Conservation (phyloP, 139 green algal genomes). For the Bryopsis sp. region DNA sequence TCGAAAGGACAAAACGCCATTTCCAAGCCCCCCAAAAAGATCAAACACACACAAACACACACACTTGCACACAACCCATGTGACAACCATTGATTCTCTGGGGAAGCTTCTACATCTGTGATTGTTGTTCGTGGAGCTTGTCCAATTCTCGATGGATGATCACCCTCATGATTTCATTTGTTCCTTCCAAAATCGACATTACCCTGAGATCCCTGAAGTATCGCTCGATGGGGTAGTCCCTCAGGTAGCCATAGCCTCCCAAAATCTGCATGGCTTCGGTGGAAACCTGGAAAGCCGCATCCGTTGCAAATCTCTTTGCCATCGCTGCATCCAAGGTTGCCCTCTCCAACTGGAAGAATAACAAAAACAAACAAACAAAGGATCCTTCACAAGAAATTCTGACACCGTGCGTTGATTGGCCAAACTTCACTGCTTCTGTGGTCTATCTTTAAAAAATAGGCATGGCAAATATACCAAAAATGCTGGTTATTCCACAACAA, state of each 20-base stretch:
- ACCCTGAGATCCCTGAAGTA: constrained; percentile 66
- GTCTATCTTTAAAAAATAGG: too few species aligned
- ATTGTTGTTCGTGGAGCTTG: constrained; percentile 20
- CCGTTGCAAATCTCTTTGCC: constrained; percentile 76
- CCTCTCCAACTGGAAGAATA: constrained; percentile 9
- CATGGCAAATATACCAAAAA: too few species aligned
- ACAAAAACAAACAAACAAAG: neutral
- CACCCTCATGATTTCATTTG: constrained; percentile 70
- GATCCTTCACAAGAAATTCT: too few species aligned
- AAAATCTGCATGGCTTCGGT: constrained; percentile 65
- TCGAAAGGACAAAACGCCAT: too few species aligned
- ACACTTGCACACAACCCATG: too few species aligned
- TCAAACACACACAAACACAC: too few species aligned
- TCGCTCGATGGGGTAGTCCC: constrained; percentile 65
- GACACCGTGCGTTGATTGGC: too few species aligned
- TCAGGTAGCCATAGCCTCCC: constrained; percentile 71
- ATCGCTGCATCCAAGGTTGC: constrained; percentile 62
- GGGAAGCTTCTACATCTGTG: too few species aligned
- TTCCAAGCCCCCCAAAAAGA: too few species aligned
- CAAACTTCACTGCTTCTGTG: too few species aligned
- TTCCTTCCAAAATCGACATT: constrained; percentile 75
- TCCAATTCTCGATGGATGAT: constrained; percentile 43
- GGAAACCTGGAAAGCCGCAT: constrained; percentile 56
- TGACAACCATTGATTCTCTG: too few species aligned
- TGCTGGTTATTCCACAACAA: too few species aligned